Conservation (phyloP, 2,329 filamentous ascomycete species). For the Elsinoe fawcettii region DNA sequence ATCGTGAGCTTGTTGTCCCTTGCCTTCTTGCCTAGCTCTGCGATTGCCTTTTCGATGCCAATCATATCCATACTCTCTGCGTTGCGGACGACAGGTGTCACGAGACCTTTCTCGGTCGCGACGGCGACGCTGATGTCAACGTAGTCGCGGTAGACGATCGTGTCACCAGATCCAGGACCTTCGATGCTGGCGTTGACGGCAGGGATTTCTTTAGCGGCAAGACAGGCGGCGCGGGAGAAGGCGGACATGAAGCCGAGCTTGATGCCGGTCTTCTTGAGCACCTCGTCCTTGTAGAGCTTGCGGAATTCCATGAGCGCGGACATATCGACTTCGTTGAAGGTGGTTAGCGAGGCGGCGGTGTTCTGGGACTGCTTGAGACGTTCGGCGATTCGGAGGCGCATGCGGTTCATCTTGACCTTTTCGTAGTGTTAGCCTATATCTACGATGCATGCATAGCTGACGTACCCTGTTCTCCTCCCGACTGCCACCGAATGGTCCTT, state of each 20-base stretch:
- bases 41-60: slow-evolving; percentile 81
- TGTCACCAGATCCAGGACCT: slow-evolving; percentile 88
- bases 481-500: slow-evolving; percentile 51
- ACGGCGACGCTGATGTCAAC: slow-evolving; percentile 97
- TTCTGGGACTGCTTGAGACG: slow-evolving; percentile 99
- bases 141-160: slow-evolving; percentile 96
- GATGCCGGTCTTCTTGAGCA: slow-evolving; percentile 90
- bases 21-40: slow-evolving; percentile 94
- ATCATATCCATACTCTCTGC: slow-evolving; percentile 82
- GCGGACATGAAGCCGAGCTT: slow-evolving; percentile 99
- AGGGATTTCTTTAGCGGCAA: slow-evolving; percentile 93
- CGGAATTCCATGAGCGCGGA: slow-evolving; percentile 94
- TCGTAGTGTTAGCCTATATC: slow-evolving; percentile 15
- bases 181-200: slow-evolving; percentile 96
- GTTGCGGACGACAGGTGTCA: slow-evolving; percentile 94
- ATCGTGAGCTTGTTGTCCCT: slow-evolving; percentile 95
- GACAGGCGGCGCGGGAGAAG: slow-evolving; percentile 79
- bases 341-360: slow-evolving; percentile 91
- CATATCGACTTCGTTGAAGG: slow-evolving; percentile 99
- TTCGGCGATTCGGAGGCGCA: slow-evolving; percentile 95
- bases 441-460: slow-evolving; percentile 18
- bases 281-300: slow-evolving; percentile 92
- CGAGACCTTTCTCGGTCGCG: slow-evolving; percentile 92
- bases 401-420: slow-evolving; percentile 99
- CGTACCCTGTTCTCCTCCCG: slow-evolving; percentile 83